These are phyloP conservation scores for Laburnicola sp. DNA, from an alignment of 2,329 filamentous ascomycete species.

Conservation along the genomic window DNA sequence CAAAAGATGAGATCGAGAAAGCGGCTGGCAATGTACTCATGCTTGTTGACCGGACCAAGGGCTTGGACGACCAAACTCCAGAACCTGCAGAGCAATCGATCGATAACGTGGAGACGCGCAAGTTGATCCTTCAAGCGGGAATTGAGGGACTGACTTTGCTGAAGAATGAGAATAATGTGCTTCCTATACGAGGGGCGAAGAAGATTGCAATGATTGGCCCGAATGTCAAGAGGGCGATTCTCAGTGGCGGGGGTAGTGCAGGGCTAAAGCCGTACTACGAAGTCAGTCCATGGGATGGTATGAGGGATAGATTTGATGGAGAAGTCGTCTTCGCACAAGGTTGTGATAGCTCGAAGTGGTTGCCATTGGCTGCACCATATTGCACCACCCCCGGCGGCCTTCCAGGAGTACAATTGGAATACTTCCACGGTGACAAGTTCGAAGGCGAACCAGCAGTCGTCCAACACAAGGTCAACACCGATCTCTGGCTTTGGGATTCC, in stretches of 20 bases:
- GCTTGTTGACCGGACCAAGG: slow-evolving; percentile 63
- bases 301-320: slow-evolving; percentile 57
- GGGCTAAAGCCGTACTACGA: slow-evolving; percentile 71
- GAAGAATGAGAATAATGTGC: slow-evolving; percentile 63
- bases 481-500: slow-evolving; percentile 72
- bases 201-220: slow-evolving; percentile 69
- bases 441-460: slow-evolving; percentile 59
- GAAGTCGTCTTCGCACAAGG: slow-evolving; percentile 64
- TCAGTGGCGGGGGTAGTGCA: slow-evolving; percentile 69
- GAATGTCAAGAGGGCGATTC: slow-evolving; percentile 68
- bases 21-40: slow-evolving; percentile 62
- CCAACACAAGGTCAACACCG: slow-evolving; percentile 65
- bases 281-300: slow-evolving; percentile 66
- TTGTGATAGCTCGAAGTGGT: slow-evolving; percentile 67
- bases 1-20: slow-evolving; percentile 54
- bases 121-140: slow-evolving; percentile 63
- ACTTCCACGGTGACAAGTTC: slow-evolving; percentile 66
- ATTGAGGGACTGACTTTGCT: slow-evolving; percentile 65
- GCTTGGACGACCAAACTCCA: slow-evolving; percentile 57
- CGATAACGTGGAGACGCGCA: slow-evolving; percentile 58
- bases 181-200: slow-evolving; percentile 61
- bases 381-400: slow-evolving; percentile 61
- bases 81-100: slow-evolving; percentile 62
- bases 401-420: slow-evolving; percentile 65
- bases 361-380: slow-evolving; percentile 63